These are phyloP conservation scores for Zoysia japonica DNA, from an alignment of 176 grass and related monocot genomes.

Conservation along the genomic window DNA sequence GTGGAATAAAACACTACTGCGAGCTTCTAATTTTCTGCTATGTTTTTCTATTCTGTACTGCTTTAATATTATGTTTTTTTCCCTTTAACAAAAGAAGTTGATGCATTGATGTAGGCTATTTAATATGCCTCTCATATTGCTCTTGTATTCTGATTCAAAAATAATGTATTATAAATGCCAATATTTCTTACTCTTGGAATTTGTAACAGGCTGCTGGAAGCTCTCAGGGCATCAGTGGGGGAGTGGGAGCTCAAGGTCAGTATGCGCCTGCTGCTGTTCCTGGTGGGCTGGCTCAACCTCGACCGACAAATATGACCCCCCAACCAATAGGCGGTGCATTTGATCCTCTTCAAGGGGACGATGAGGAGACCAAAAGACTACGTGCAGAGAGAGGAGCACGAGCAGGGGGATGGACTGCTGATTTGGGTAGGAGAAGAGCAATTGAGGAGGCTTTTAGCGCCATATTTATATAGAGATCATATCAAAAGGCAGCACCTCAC, in stretches of 20 bases:
- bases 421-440: constrained; percentile 77
- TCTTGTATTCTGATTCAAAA: not conserved
- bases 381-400: constrained; percentile 56
- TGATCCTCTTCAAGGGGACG: constrained; percentile 65
- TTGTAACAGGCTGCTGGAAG: constrained; percentile 66
- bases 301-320: constrained; percentile 62
- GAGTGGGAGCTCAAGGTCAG: constrained; percentile 65
- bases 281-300: constrained; percentile 65
- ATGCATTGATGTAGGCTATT: not conserved
- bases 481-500: constrained; percentile 1
- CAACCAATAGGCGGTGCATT: constrained; percentile 50
- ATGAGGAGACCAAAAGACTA: constrained; percentile 66
- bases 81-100: not conserved
- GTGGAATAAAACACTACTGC: constrained; percentile 16
- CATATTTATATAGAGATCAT: constrained; percentile 62
- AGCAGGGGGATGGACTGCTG: constrained; percentile 83
- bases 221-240: constrained; percentile 66
- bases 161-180: constrained; percentile 19
- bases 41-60: constrained; percentile 19
- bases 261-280: constrained; percentile 69
- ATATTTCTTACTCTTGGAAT: constrained; percentile 30
- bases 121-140: not conserved
- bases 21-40: constrained; percentile 6
- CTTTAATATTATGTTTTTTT: not conserved
- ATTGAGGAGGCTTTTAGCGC: constrained; percentile 78